These are phyloP conservation scores for Suhomyces ambrosiae DNA, from an alignment of 1,139 yeast genomes.

Conservation along the genomic window DNA sequence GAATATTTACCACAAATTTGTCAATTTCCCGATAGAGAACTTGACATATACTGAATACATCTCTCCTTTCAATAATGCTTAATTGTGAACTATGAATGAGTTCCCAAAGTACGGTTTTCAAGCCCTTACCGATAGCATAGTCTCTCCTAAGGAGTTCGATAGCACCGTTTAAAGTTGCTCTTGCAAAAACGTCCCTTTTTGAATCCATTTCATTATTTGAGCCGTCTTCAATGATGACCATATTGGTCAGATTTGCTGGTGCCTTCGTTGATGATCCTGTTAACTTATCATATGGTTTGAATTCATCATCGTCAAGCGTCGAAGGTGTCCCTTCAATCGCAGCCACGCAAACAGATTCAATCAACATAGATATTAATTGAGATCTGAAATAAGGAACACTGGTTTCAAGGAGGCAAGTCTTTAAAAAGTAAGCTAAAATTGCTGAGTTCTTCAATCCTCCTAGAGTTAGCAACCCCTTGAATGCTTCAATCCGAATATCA, in stretches of 20 bases:
- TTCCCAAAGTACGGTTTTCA: slow-evolving; percentile 66
- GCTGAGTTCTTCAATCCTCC: slow-evolving; percentile 75
- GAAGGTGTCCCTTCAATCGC: slow-evolving; percentile 65
- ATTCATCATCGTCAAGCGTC: slow-evolving; percentile 60
- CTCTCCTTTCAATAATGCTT: slow-evolving; percentile 61
- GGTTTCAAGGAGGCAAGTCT: slow-evolving; percentile 57
- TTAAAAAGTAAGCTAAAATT: slow-evolving; percentile 63
- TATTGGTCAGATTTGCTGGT: slow-evolving; percentile 25
- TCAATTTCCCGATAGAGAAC: slow-evolving; percentile 69
- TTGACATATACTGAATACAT: slow-evolving; percentile 64
- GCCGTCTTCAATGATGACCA: slow-evolving; percentile 56
- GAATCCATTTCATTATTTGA: slow-evolving; percentile 43
- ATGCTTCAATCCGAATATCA: slow-evolving; percentile 68
- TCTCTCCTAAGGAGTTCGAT: slow-evolving; percentile 67
- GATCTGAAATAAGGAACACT: slow-evolving; percentile 52
- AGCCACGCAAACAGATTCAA: slow-evolving; percentile 61
- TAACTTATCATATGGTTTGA: slow-evolving; percentile 39
- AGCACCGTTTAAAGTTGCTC: slow-evolving; percentile 60
- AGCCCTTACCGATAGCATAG: slow-evolving; percentile 62
- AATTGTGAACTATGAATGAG: slow-evolving; percentile 63
- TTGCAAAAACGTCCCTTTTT: slow-evolving; percentile 47
- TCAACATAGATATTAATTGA: slow-evolving; percentile 50
- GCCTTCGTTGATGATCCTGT: slow-evolving; percentile 20
- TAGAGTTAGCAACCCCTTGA: slow-evolving; percentile 64
- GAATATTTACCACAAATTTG: slow-evolving; percentile 59